Base-by-base conservation (phyloP, 2,329 filamentous ascomycete genomes). In the Waltergamsia citrina region DNA sequence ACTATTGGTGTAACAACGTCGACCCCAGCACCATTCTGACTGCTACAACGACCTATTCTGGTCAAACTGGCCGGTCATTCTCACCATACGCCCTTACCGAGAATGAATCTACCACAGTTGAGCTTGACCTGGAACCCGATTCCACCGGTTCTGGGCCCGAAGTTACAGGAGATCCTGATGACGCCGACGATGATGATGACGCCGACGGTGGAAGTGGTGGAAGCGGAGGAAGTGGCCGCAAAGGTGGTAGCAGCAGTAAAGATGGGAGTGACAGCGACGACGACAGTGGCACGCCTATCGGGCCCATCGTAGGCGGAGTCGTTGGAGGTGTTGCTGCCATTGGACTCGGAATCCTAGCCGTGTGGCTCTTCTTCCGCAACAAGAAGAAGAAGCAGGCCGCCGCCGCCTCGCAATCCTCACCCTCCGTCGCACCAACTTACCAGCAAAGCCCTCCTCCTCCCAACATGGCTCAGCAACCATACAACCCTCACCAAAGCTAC, bases 1-100 rank as follows among this genome's bases (percentile, higher is more conserved):
- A 68, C 42, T 70, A 58, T 41, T 66, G 56, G 47, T 71, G 67
- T 46, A 54, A 53, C 37, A 46, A 49, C 8, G 34, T 49, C 16
- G 46, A 41, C 32, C 45, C 53, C 28, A 56, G 54, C 4, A 56
- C 49, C 5, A 41, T 50, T 5, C 55, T 63, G 32, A 41, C 47
- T 19, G 54, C 61, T 3, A 45, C 47, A 17, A 69, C 65, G 3
- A 65, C 63, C 5, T 66, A 56, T 35, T 22, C 45, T 52, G 19
- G 33, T 32, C 17, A 35, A 11, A 20, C 14, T 6, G 32, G 22
- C 16, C 33, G 33, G 10, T 21, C 32, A 39, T 62, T 59, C 39
- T 42, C 33, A 12, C 35, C 35, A 8, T 14, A 42, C 22, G 28
- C 33, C 32, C 15, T 43, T 35, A 32, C 28, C 19, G 18, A 8